Base-by-base conservation (phyloP, 2,329 filamentous ascomycete species). In the Stemphylium vesicarium region DNA sequence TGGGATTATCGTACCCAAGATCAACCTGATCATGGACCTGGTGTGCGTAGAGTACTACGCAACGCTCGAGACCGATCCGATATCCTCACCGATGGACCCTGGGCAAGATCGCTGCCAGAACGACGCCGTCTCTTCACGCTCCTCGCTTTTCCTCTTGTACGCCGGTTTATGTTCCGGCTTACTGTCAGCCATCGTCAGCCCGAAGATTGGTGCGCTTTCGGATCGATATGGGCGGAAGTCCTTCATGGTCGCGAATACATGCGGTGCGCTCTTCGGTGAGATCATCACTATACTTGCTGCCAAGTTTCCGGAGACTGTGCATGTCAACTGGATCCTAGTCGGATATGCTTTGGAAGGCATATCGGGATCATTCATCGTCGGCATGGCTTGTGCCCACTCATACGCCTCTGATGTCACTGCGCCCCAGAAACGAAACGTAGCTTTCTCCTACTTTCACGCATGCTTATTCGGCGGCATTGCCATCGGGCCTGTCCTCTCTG, bases 351-450 rank as follows among this genome's bases (percentile, higher is more conserved):
- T 93, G 40, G 95, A 99, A 70, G 95, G 95, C 4, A 70, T 96
- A 4, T 87, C 87, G 9, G 95, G 95, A 7, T 96, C 93, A 0
- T 96, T 97, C 72, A 96, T 92, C 1, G 86, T 91, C 0, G 89
- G 88, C 24, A 89, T 89, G 80, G 87, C 89, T 40, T 79, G 96
- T 53, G 88, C 86, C 18, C 88, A 96, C 73, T 92, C 94, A 0
- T 99, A 98, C 75, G 88, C 90, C 11, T 88, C 91, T 36, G 95
- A 99, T 75, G 96, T 92, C 75, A 94, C 92, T 0, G 81, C 89
- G 4, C 90, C 92, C 0, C 88, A 90, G 26, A 86, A 85, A 68
- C 87, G 95, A 16, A 90, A 89, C 56, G 89, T 96, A 7, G 86
- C 88, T 4, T 95, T 98, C 73, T 93, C 92, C 6, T 94, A 93